These are phyloP conservation scores for Ogataea methylovora DNA, from an alignment of 805 yeast species.

Conservation along the genomic window DNA sequence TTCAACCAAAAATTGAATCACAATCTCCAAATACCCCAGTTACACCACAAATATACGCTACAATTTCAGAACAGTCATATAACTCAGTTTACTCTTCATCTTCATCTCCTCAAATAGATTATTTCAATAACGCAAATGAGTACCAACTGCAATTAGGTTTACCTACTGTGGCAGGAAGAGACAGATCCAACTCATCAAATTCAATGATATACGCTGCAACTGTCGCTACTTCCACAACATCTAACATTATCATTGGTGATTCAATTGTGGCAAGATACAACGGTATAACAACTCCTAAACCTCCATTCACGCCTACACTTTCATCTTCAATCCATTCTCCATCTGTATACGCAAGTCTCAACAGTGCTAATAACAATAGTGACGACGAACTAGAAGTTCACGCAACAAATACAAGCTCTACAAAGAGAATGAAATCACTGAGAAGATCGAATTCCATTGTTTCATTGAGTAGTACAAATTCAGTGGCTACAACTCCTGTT, in stretches of 20 bases:
- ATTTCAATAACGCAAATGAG: background rate
- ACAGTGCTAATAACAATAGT: background rate
- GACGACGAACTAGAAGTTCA: conserved; percentile 17
- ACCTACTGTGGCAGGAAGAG: background rate
- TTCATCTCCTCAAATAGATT: background rate
- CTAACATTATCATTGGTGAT: too few species aligned
- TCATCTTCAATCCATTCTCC: too few species aligned
- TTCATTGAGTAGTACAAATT: conserved; percentile 11
- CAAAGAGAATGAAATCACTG: conserved; percentile 19
- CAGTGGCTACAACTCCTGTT: conserved; percentile 9
- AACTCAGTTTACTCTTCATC: background rate
- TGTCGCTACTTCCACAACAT: background rate
- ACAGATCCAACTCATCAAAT: background rate
- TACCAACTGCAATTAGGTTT: background rate
- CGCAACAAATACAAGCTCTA: conserved; percentile 17
- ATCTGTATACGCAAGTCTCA: too few species aligned
- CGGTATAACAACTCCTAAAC: too few species aligned
- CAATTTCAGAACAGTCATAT: conserved; percentile 1
- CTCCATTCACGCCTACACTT: too few species aligned
- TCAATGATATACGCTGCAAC: background rate
- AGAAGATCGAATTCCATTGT: conserved; percentile 21
- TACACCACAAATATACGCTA: background rate
- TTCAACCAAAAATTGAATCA: background rate
- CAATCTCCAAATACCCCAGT: background rate
- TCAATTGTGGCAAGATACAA: too few species aligned